Evolutionary conservation across 768 basidiomycete species (phyloP).

Genomic region (Heimioporus sp.): DNA sequence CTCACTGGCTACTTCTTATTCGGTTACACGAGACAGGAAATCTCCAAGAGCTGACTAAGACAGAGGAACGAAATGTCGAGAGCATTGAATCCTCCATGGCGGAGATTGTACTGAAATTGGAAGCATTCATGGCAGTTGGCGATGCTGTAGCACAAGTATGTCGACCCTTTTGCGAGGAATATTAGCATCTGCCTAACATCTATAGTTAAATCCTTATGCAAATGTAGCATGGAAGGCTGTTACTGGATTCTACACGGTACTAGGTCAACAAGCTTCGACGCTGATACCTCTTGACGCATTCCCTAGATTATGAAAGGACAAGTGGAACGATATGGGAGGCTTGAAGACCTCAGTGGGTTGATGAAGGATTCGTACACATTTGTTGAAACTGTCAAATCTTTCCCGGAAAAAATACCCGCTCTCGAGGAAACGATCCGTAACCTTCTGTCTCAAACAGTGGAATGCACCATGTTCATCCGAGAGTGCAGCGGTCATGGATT

Average conservation of each 20-base stretch:
- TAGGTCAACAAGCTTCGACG: background rate
- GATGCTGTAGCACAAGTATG: conserved; percentile 23
- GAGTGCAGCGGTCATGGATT: conserved; percentile 37
- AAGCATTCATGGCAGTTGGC: conserved; percentile 22
- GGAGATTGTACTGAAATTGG: conserved; percentile 22
- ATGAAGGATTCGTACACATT: conserved; percentile 34
- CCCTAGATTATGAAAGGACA: conserved; percentile 29
- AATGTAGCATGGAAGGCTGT: conserved; percentile 28
- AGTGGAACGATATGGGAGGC: conserved; percentile 21
- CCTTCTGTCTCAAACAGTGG: conserved; percentile 33
- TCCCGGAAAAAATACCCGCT: conserved; percentile 26
- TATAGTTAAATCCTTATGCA: conserved; percentile 25
- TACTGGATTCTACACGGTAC: conserved; percentile 28
- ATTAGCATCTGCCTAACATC: background rate
- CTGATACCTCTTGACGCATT: conserved; percentile 5
- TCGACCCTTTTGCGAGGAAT: background rate
- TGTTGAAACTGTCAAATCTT: conserved; percentile 26
- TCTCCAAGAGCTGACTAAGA: background rate
- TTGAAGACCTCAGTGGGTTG: conserved; percentile 25
- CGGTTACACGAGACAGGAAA: conserved; percentile 12
- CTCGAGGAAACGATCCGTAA: conserved; percentile 27
- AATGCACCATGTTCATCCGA: conserved; percentile 36
- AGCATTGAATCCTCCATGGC: conserved; percentile 17
- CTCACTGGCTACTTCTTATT: conserved; percentile 21
- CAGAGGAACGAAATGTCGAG: background rate